Base-by-base conservation (phyloP, 1,284 basidiomycete genomes). In the Leucoagaricus sp. region DNA sequence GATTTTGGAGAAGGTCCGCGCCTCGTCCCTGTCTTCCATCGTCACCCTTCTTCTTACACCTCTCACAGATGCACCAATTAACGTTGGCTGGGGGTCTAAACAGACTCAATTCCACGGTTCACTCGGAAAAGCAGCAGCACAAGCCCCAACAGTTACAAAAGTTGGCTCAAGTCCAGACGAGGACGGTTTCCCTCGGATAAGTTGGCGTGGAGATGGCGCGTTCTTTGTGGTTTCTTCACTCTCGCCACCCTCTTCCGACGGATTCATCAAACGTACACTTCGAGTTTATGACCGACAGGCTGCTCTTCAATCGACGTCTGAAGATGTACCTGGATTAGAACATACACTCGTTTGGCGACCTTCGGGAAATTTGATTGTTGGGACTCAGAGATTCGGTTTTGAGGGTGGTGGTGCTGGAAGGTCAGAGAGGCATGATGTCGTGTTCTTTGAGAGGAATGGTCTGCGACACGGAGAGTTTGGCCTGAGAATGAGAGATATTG, bases 101-200 rank as follows among this genome's bases (percentile, higher is more conserved):
- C 83, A 91, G 65, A 99, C 97, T 0, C 97, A 99, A 69, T 99
- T 99, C 69, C 96, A 98, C 65, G 97, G 97, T 12, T 96, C 94
- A 0, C 79, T 95, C 3, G 97, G 97, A 28, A 99, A 98, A 71
- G 78, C 84, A 6, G 92, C 92, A 3, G 93, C 93, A 0, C 83
- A 84, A 58, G 79, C 80, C 1, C 71, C 82, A 0, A 69, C 78
- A 23, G 70, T 76, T 25, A 65, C 69, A 4, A 69, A 69, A 19
- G 73, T 83, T 21, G 79, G 78, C 19, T 72, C 75, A 4, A 84
- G 81, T 67, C 84, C 88, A 0, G 86, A 90, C 59, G 94, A 98
- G 65, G 89, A 96, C 61, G 72, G 67, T 0, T 66, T 77, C 17
- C 89, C 92, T 1, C 84, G 88, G 10, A 86, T 99, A 59, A 90